Percentiles rank a stretch among this genome's conserved stretches.
Evolutionary conservation across 208 protist genomes (phyloP).

Genomic region (Leishmania arabica): DNA sequence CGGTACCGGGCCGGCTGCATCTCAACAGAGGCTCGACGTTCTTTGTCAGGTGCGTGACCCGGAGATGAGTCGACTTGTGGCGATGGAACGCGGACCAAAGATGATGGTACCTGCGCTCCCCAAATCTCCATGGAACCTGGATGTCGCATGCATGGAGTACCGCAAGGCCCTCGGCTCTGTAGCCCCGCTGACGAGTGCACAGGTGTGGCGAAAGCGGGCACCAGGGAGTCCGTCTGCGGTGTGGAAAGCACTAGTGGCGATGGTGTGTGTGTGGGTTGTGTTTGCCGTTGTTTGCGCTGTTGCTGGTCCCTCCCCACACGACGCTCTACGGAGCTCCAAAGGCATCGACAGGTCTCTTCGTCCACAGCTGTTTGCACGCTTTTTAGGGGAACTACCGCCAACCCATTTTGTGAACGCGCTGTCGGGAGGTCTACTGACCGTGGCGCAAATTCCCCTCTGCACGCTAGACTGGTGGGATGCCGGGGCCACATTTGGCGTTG

Average conservation of each 20-base stretch:
- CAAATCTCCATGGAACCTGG: slow-evolving; percentile 13
- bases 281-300: not conserved
- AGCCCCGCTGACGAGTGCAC: slow-evolving; percentile 21
- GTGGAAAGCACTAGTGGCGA: not conserved
- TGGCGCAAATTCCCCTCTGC: slow-evolving; percentile 14
- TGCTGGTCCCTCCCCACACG: slow-evolving; percentile 5
- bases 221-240: not conserved
- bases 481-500: slow-evolving; percentile 17
- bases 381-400: slow-evolving; percentile 10
- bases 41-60: slow-evolving; percentile 37
- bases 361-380: slow-evolving; percentile 26
- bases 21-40: slow-evolving; percentile 24
- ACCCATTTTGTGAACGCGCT: slow-evolving; percentile 22
- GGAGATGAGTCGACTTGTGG: slow-evolving; percentile 34
- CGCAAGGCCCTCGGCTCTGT: slow-evolving; percentile 9
- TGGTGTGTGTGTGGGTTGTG: not conserved
- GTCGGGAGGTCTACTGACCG: slow-evolving; percentile 22
- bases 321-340: slow-evolving; percentile 16
- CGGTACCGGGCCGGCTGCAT: not conserved
- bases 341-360: slow-evolving; percentile 27
- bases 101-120: slow-evolving; percentile 29
- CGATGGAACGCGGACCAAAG: slow-evolving; percentile 37
- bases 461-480: slow-evolving; percentile 34
- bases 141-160: slow-evolving; percentile 19
- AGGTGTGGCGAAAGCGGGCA: slow-evolving; percentile 24